Evolutionary conservation across 371 early-diverging fungal genomes (phyloP), one percentile per base, ranked within the genome.

Genomic region (Dentiscutata heterogama): DNA sequence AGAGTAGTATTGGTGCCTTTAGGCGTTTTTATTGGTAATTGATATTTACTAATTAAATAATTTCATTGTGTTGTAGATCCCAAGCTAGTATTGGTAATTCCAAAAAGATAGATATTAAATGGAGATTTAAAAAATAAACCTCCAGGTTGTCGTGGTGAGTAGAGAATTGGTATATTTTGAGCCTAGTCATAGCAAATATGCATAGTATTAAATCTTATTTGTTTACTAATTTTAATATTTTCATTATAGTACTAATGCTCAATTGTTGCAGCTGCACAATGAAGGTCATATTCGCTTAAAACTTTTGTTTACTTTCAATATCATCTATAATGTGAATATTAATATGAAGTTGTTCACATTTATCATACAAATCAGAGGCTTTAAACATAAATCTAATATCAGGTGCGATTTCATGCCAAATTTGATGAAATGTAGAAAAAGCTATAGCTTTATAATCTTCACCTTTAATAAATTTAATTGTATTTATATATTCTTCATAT

Each of bases 181-280:
- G 39, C 67, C 67, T 27, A 65, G 25, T 65, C 67, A 39, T 65
- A 65, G 39, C 67, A 65, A 27, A 65, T 31, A 27, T 65, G 67
- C 8, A 42, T 4, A 22, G 67, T 39, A 22, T n/a, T 65, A 20
- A n/a, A 56, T 11, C 20, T 20, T 20, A 3, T 14, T 20, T 65
- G 13, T 65, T 65, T 65, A 31, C 16, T 16, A n/a, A n/a, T 65
- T 22, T 65, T n/a, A 65, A 65, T 65, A 16, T 22, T 27, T 31
- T 65, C 3, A 65, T 65, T 65, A 39, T 65, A 65, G 39, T 65
- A 27, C 25, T 65, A 5, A 3, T 27, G 14, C 25, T 65, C 67
- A 65, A 65, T 16, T 65, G 14, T 65, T 31, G 67, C 67, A 39
- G 39, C 39, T 65, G 16, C 16, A 2, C 13, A 7, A 65, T 65